Conservation (phyloP, 2,329 filamentous ascomycete genomes). For the Helicocarpus griseus region DNA sequence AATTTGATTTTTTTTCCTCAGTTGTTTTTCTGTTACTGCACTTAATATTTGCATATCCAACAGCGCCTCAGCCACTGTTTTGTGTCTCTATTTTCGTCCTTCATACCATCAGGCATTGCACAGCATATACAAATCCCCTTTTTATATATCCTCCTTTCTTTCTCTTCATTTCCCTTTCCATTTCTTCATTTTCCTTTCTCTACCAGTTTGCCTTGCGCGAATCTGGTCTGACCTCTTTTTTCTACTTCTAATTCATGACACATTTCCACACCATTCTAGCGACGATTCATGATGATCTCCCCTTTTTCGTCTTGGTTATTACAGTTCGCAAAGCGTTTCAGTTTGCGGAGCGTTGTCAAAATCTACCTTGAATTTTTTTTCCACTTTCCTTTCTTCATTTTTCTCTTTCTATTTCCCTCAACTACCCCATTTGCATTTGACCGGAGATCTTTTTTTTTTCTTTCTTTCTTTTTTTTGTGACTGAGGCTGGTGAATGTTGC, state of each 20-base stretch:
- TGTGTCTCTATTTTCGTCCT: background rate
- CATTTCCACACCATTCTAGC: background rate
- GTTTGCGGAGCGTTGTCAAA: background rate
- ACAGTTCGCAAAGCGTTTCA: background rate
- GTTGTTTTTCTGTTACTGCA: slow-evolving; percentile 13
- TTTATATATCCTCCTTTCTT: background rate
- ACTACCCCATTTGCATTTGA: background rate
- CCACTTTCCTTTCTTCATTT: slow-evolving; percentile 4
- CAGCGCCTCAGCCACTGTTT: slow-evolving; percentile 2
- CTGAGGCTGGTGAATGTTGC: no score
- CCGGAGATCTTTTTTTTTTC: background rate
- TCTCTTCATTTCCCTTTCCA: background rate
- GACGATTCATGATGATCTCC: slow-evolving; percentile 9
- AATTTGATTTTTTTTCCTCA: slow-evolving; percentile 13
- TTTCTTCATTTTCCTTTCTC: background rate
- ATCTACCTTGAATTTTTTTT: background rate
- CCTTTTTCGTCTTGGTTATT: background rate
- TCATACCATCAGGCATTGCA: slow-evolving; percentile 1
- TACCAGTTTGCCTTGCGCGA: background rate
- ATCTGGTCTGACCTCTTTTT: slow-evolving; percentile 1
- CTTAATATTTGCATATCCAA: slow-evolving; percentile 7
- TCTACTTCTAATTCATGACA: background rate
- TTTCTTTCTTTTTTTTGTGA: background rate
- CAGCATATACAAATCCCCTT: slow-evolving; percentile 5
- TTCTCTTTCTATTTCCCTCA: background rate